These are phyloP conservation scores for Helicosporidium sp. DNA, from an alignment of 139 green algal genomes.

Conservation along the genomic window DNA sequence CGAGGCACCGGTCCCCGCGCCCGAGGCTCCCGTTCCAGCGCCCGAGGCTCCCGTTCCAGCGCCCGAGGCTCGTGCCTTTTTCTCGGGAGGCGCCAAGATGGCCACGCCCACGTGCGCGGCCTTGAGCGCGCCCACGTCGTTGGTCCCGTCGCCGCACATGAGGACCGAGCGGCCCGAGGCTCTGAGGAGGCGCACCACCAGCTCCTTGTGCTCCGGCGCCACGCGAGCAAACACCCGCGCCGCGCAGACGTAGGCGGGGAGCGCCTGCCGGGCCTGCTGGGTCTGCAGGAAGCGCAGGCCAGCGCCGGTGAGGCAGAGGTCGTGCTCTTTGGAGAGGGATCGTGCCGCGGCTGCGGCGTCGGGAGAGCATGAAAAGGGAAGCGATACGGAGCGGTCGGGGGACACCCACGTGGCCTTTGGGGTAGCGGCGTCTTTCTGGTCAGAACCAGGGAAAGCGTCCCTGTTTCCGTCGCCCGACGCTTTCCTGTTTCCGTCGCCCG, in stretches of 20 bases:
- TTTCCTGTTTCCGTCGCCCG: no score
- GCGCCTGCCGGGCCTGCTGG: conserved; percentile 24
- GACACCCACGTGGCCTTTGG: conserved; percentile 45
- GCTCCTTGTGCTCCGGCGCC: conserved; percentile 89
- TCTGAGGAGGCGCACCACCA: conserved; percentile 69
- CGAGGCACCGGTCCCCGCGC: background rate
- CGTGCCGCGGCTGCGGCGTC: conserved; percentile 26
- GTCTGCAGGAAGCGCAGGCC: conserved; percentile 47
- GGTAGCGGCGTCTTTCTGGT: no score
- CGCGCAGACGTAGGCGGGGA: conserved; percentile 37
- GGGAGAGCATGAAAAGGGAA: conserved; percentile 26
- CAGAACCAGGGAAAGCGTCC: no score
- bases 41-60: background rate
- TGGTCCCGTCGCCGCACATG: conserved; percentile 96
- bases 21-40: background rate
- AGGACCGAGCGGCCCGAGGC: conserved; percentile 48
- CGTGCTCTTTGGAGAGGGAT: conserved; percentile 56
- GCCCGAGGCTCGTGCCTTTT: conserved; percentile 2
- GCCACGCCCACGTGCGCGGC: conserved; percentile 69
- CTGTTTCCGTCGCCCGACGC: no score
- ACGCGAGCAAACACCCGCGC: conserved; percentile 68
- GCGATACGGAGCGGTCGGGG: conserved; percentile 37
- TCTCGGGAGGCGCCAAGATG: conserved; percentile 36
- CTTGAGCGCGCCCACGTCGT: conserved; percentile 93
- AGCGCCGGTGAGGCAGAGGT: conserved; percentile 76